Evolutionary conservation across 805 yeast species (phyloP), one percentile per base, ranked within the genome.

Genomic region (Diddensiella transvaalensis): DNA sequence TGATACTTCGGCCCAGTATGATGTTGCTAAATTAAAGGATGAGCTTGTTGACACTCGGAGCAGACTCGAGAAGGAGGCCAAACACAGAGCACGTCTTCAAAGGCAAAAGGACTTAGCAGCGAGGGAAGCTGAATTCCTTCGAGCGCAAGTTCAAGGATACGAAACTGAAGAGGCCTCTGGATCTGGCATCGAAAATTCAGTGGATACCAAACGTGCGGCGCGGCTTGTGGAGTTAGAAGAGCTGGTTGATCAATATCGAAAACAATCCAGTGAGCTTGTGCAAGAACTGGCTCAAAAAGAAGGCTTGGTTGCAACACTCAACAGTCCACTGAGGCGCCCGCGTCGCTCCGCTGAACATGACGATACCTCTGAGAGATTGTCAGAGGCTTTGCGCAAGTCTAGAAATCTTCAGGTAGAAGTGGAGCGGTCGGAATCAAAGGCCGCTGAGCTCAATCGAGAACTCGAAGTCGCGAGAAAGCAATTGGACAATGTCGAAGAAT

Each of bases 121-220:
- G 21, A 79, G 77, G 52, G 90, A 85, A 58, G 74, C 81, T 23
- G 77, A 73, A 46, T 72, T 80, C 49, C 65, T 85, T 46, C 69
- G 85, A 50, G 71, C 71, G 36, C 83, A 80, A 62, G 60, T 84
- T 44, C 75, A 79, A 46, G 73, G 73, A 24, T 60, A 77, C 40
- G 82, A 78, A 50, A 61, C 61, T 18, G 69, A 65, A 46, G 67
- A 62, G 37, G 40, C 51, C 4, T 13, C 13, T 13, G 32, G 32
- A 26, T 26, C 32, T 8, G 13, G 37, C 51, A 24, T 13, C 13
- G 32, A 8, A 13, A 48, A 50, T 32, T 51, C 49, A 38, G 54
- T 44, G 5, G 56, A 56, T 1, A 49, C 49, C 8, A 51, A 57
- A 22, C 49, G 54, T 49, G 35, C 52, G 4, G 42, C 42, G 40